These are phyloP conservation scores for Oxalis stricta DNA, from an alignment of 441 rosid species.

Conservation along the genomic window DNA sequence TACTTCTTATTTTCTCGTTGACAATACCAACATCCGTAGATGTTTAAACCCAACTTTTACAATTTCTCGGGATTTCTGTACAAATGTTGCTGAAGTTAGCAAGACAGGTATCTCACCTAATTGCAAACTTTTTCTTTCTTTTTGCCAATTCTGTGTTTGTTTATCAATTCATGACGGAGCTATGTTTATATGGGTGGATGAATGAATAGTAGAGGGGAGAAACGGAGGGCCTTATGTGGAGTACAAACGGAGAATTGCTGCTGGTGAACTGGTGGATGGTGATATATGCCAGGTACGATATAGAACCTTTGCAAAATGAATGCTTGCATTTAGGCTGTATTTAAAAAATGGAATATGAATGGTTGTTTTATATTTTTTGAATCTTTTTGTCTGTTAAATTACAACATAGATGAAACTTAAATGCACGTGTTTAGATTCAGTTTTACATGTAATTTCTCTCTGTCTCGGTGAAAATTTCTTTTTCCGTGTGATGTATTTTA, in stretches of 20 bases:
- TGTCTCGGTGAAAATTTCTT: not conserved
- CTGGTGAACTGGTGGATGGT: constrained; percentile 80
- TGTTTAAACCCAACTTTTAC: constrained; percentile 12
- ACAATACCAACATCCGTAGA: constrained; percentile 10
- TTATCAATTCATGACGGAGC: not conserved
- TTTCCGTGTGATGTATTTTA: not conserved
- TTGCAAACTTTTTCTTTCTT: constrained; percentile 2
- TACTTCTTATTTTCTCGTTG: no score
- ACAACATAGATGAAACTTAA: no score
- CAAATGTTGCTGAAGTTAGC: constrained; percentile 22
- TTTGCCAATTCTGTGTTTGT: not conserved
- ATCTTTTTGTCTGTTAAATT: no score
- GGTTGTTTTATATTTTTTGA: not conserved
- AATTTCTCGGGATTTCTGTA: constrained; percentile 32
- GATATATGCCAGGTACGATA: constrained; percentile 63
- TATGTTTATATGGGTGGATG: not conserved
- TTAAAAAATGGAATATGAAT: not conserved
- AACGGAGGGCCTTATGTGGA: constrained; percentile 76
- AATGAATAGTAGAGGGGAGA: constrained; percentile 31
- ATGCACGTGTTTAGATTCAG: no score
- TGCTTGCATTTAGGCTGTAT: not conserved
- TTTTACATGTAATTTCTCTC: no score
- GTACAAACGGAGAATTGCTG: constrained; percentile 68
- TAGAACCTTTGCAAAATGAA: not conserved
- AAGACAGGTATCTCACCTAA: constrained; percentile 32